phyloP scores from a whole-genome alignment of 169 alveolate species.

The Blepharisma undulans region DNA sequence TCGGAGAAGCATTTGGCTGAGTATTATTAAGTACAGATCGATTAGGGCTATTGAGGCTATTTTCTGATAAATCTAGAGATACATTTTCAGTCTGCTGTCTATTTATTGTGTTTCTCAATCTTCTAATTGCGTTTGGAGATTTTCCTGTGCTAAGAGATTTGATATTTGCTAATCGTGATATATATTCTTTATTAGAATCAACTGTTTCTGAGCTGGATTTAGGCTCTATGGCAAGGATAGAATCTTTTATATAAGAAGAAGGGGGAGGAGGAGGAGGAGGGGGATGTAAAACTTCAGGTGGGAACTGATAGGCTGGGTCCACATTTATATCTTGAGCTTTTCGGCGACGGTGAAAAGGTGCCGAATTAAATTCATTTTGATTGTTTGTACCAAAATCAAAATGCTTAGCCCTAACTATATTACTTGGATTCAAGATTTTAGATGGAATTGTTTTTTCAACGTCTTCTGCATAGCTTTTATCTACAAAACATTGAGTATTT shows the following conservation, averaged over 20 bases:
- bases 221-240: neutral
- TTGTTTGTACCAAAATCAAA: neutral
- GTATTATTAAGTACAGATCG: neutral
- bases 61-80: neutral
- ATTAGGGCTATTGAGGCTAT: neutral
- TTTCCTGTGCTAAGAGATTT: neutral
- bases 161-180: neutral
- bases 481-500: neutral
- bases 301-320: neutral
- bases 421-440: neutral
- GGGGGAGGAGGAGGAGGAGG: no score
- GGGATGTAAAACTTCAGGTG: neutral
- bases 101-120: neutral
- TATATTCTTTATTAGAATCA: neutral
- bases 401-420: neutral
- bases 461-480: neutral
- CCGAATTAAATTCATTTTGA: neutral
- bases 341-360: neutral
- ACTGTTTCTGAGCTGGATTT: neutral
- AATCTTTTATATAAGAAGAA: neutral
- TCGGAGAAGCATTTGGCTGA: neutral
- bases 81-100: neutral
- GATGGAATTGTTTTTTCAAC: neutral
- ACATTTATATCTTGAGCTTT: neutral
- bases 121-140: neutral